Base-by-base conservation (phyloP, 1,139 yeast genomes). In the Wickerhamiella infanticola region DNA sequence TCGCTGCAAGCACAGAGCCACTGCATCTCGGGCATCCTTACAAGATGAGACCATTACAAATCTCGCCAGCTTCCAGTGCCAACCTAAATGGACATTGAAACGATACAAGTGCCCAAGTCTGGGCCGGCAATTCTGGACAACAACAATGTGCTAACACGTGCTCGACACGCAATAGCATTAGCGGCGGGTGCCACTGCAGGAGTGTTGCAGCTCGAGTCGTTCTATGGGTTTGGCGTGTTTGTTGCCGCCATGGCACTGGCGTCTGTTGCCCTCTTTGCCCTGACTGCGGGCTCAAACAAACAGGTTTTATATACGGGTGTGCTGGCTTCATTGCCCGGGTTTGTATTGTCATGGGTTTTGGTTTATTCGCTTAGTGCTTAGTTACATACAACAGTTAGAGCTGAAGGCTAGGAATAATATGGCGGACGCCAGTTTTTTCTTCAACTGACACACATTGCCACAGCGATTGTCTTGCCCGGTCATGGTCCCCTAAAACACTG, bases 1-100 rank as follows among this genome's bases (percentile, higher is more conserved):
- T 61, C 96, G 72, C 62, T 90, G 98, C 43, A 90, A 71, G 60
- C 98, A 90, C 25, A 90, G 80, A 5, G 97, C 97, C 51, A 90
- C 85, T 13, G 94, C 95, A 57, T 77, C 84, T 58, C 86, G 76
- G 58, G 88, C 93, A 63, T 90, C 98, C 58, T 83, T 81, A 64
- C 98, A 90, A 71, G 35, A 29, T 3, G 35, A 23, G 33, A 39
- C 41, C 41, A 39, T 39, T 25, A 29, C 33, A 29, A 29, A 11
- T 29, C 11, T 11, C 7, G 18, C 18, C 18, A 18, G 18, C 18
- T 18, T 18, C 18, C 18, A 18, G 18, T 18, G 18, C 18, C 18
- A 18, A 18, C 18, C 18, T 18, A 18, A 7, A 29, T 29, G 33
- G 33, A 29, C 11, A 2, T 29, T 11, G 33, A 29, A 7, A 29